These are phyloP conservation scores for Poa pratensis DNA, from an alignment of 176 grass and related monocot species.

Conservation along the genomic window DNA sequence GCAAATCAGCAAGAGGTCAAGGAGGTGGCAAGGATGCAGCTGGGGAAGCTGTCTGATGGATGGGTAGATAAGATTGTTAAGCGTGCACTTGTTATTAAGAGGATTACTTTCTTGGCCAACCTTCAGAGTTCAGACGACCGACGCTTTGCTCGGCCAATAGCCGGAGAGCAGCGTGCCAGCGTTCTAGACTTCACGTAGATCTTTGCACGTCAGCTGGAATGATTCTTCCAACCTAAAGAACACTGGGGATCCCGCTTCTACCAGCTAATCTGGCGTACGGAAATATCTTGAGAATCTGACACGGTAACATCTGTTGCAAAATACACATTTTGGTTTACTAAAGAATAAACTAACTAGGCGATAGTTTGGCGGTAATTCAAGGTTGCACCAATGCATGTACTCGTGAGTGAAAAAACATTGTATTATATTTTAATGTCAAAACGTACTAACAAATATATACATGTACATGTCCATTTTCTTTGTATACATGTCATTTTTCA, in stretches of 20 bases:
- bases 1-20: slow-evolving; percentile 2
- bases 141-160: not conserved
- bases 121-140: not conserved
- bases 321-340: not conserved
- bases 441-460: no score
- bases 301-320: not conserved
- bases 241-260: not conserved
- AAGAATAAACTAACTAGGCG: not conserved
- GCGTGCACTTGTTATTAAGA: slow-evolving; percentile 25
- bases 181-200: not conserved
- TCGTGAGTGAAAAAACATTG: no score
- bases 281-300: not conserved
- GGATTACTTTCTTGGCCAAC: slow-evolving; percentile 14
- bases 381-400: no score
- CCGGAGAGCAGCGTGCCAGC: not conserved
- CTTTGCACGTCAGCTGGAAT: not conserved
- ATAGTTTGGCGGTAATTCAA: no score
- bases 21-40: not conserved
- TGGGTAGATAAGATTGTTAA: slow-evolving; percentile 5
- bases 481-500: no score
- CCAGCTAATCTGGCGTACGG: not conserved
- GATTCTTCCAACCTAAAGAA: not conserved
- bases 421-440: no score
- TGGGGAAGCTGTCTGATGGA: not conserved
- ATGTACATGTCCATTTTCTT: no score